A percentile compares a stretch with the other conserved stretches of the same genome.
These are phyloP conservation scores for Venturia pyrina DNA, from an alignment of 2,329 filamentous ascomycete genomes.

Conservation along the genomic window DNA sequence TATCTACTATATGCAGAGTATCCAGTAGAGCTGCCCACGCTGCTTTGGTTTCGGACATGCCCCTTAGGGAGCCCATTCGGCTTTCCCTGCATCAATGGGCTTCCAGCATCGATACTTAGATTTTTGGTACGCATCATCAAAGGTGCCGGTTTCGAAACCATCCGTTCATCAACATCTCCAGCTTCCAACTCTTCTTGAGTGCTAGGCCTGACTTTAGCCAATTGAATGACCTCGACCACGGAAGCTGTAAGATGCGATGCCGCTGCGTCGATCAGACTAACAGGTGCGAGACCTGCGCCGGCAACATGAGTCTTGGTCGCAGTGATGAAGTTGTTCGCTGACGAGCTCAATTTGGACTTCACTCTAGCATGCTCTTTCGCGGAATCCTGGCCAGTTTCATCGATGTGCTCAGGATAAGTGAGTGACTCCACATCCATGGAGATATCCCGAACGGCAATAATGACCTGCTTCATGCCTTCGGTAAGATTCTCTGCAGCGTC, in stretches of 20 bases:
- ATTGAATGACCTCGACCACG: conserved; percentile 73
- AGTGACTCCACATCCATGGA: conserved; percentile 64
- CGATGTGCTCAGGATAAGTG: conserved; percentile 21
- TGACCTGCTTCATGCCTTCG: conserved; percentile 77
- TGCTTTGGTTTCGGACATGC: conserved; percentile 18
- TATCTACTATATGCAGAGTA: conserved; percentile 12
- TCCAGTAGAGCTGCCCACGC: conserved; percentile 13
- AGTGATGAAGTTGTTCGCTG: conserved; percentile 91
- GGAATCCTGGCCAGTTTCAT: conserved; percentile 19
- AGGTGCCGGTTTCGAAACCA: conserved; percentile 1
- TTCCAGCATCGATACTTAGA: not conserved
- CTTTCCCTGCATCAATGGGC: not conserved
- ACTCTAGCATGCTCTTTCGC: conserved; percentile 55
- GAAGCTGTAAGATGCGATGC: conserved; percentile 81
- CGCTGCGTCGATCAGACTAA: conserved; percentile 88
- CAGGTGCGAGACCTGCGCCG: conserved; percentile 74
- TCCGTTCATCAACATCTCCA: not conserved
- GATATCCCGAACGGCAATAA: conserved; percentile 73
- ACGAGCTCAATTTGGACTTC: conserved; percentile 76
- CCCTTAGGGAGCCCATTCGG: not conserved
- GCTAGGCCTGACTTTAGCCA: conserved; percentile 73
- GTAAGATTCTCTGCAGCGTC: conserved; percentile 60
- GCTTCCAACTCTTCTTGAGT: conserved; percentile 67
- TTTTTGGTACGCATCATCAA: conserved; percentile 3
- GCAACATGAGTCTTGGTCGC: conserved; percentile 84